Conservation (phyloP, 345 rosid species). For the Toxicodendron radicans region DNA sequence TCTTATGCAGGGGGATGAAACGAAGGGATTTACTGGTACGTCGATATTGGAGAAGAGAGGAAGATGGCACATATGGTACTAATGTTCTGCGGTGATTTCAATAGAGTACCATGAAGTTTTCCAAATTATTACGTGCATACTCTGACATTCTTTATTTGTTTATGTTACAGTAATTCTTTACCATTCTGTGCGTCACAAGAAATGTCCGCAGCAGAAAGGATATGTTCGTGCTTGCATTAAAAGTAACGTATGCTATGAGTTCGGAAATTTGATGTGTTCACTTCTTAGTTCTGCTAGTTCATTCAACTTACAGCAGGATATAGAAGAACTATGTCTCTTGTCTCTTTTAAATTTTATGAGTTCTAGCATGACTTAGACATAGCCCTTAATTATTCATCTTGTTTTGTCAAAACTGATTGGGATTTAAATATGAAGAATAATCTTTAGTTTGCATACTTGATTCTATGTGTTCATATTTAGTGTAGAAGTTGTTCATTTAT, state of each 20-base stretch:
- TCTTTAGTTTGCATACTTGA: background rate
- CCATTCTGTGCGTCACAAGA: conserved; percentile 85
- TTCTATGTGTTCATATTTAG: background rate
- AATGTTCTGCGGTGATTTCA: background rate
- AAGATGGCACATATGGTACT: conserved; percentile 93
- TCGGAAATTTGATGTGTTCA: conserved; percentile 12
- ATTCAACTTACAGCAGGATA: background rate
- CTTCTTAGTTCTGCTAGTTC: conserved; percentile 9
- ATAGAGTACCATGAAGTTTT: conserved; percentile 7
- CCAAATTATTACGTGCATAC: background rate
- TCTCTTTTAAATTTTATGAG: background rate
- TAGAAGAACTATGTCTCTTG: conserved; percentile 3
- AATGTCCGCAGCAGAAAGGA: conserved; percentile 67
- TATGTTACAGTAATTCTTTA: conserved; percentile 68
- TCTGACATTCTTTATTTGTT: conserved; percentile 18
- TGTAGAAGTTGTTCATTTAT: background rate
- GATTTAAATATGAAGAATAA: background rate
- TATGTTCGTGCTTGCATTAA: conserved; percentile 88
- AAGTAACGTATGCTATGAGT: conserved; percentile 61
- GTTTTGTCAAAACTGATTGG: background rate
- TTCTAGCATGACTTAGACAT: background rate
- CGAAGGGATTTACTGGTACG: conserved; percentile 75
- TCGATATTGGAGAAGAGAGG: conserved; percentile 97
- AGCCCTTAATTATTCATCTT: background rate
- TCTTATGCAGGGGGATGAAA: conserved; percentile 61